Conservation (phyloP, 2,329 filamentous ascomycete genomes). For the Penicillium sp. region DNA sequence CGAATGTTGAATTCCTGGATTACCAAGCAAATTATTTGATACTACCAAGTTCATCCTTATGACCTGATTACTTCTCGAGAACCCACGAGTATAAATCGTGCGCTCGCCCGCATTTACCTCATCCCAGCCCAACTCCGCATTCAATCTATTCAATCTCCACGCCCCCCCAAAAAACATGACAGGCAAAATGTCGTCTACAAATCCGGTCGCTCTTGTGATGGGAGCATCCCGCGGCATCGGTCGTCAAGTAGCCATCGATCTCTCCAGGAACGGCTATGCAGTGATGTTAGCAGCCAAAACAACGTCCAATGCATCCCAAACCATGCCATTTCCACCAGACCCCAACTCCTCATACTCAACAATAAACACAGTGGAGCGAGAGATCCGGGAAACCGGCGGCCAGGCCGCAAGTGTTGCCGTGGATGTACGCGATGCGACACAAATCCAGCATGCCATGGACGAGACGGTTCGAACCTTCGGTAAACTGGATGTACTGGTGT, state of each 20-base stretch:
- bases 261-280: conserved; percentile 67
- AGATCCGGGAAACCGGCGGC: conserved; percentile 65
- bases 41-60: not conserved
- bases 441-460: conserved; percentile 59
- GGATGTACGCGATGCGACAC: conserved; percentile 65
- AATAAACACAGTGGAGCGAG: conserved; percentile 73
- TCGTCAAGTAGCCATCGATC: conserved; percentile 72
- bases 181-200: conserved; percentile 16
- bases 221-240: conserved; percentile 79
- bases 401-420: conserved; percentile 64
- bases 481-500: conserved; percentile 70
- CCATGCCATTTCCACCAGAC: conserved; percentile 65
- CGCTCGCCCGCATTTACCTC: too few species aligned
- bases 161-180: too few species aligned
- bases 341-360: conserved; percentile 73
- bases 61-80: not conserved
- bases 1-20: not conserved
- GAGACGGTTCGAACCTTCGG: conserved; percentile 59
- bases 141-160: not conserved
- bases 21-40: not conserved
- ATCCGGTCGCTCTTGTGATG: conserved; percentile 64
- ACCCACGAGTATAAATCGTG: too few species aligned
- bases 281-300: conserved; percentile 77
- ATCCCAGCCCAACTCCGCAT: not conserved
- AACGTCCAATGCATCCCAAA: conserved; percentile 59